Percentiles rank a stretch among this genome's conserved stretches.
Conservation (phyloP, 2,329 filamentous ascomycete species). For the Chalaropsis thielavioides region DNA sequence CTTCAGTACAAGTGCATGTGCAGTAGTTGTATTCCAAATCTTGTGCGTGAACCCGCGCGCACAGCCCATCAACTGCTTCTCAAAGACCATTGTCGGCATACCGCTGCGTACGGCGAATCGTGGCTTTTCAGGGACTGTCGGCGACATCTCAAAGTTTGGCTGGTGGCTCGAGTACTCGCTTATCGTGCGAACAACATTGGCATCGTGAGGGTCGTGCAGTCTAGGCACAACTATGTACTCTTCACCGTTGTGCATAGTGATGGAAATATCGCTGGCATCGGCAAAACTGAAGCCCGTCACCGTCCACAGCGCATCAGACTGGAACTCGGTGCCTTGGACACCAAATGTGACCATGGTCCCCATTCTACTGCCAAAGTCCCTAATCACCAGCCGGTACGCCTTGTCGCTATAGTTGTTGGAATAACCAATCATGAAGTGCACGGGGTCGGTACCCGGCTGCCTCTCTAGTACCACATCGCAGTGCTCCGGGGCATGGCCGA, state of each 20-base stretch:
- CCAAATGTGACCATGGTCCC: conserved; percentile 7
- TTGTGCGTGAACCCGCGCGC: conserved; percentile 4
- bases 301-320: conserved; percentile 1
- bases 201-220: conserved; percentile 1
- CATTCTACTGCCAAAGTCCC: conserved; percentile 1
- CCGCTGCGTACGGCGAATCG: neutral
- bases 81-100: neutral
- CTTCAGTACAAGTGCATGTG: conserved; percentile 1
- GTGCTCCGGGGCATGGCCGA: neutral
- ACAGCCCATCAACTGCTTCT: conserved; percentile 5
- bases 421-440: conserved; percentile 10
- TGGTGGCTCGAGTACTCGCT: neutral
- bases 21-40: conserved; percentile 4
- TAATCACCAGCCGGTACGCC: neutral
- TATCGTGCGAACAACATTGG: neutral
- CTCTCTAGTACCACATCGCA: conserved; percentile 6
- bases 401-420: conserved; percentile 1
- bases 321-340: conserved; percentile 1
- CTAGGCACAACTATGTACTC: conserved; percentile 8
- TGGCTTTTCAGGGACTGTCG: neutral
- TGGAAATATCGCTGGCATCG: conserved; percentile 3
- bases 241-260: neutral
- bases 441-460: neutral
- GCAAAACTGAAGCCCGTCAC: conserved; percentile 5
- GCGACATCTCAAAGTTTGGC: neutral